Evolutionary conservation across 768 basidiomycete species (phyloP).

Genomic region (Coprinellus micaceus): DNA sequence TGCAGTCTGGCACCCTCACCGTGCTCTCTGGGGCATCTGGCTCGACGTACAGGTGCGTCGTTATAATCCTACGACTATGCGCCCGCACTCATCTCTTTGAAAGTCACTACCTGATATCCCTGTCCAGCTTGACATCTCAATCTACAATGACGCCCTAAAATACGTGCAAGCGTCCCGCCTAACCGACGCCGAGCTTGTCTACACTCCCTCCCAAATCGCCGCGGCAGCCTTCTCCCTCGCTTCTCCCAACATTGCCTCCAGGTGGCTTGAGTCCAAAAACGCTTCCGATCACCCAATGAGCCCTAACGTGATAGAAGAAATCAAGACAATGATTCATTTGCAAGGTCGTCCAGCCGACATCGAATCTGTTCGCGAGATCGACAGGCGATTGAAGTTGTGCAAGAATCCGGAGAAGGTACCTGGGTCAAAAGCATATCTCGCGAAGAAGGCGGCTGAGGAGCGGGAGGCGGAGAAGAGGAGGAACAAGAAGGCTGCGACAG

Average conservation of each 20-base stretch:
- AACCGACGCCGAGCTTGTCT: slow-evolving; percentile 89
- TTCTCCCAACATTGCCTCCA: slow-evolving; percentile 51
- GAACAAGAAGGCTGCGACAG: slow-evolving; percentile 52
- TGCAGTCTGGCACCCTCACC: slow-evolving; percentile 86
- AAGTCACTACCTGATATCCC: slow-evolving; percentile 58
- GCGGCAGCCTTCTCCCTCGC: slow-evolving; percentile 72
- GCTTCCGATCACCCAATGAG: slow-evolving; percentile 14
- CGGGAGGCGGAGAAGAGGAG: slow-evolving; percentile 67
- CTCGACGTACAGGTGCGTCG: slow-evolving; percentile 79
- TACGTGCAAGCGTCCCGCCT: slow-evolving; percentile 77
- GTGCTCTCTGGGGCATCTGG: slow-evolving; percentile 85
- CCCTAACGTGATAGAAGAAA: slow-evolving; percentile 39
- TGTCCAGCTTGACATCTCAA: slow-evolving; percentile 42
- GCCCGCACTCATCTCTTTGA: background rate
- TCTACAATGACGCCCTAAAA: slow-evolving; percentile 64
- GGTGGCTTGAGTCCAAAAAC: slow-evolving; percentile 53
- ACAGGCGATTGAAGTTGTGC: slow-evolving; percentile 80
- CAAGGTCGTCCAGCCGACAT: slow-evolving; percentile 67
- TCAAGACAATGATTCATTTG: slow-evolving; percentile 52
- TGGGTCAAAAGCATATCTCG: slow-evolving; percentile 79
- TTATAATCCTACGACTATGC: background rate
- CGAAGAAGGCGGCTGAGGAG: slow-evolving; percentile 70
- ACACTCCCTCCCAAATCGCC: slow-evolving; percentile 91
- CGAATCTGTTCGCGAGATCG: slow-evolving; percentile 84
- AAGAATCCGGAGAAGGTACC: slow-evolving; percentile 95